Evolutionary conservation across 768 basidiomycete genomes (phyloP), one percentile per base, ranked within the genome.

Genomic region (Macrolepiota dolichaula): DNA sequence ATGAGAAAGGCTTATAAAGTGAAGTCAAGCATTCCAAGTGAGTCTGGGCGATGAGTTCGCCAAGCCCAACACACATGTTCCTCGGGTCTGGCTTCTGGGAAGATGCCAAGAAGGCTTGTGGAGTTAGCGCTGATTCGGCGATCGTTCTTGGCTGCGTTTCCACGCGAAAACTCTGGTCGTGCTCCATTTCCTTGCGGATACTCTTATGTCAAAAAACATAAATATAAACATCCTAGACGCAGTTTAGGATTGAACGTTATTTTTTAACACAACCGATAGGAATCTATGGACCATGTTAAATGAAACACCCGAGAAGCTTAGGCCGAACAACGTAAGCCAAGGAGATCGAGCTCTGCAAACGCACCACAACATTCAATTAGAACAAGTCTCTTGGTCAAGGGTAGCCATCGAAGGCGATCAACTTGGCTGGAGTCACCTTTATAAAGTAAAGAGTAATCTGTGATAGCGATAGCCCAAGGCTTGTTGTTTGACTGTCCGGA

Each of bases 11-110:
- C 36, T 61, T 61, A 63, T 55, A 60, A 63, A 51, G 44, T 46
- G 32, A 35, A 27, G 46, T 24, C 44, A 44, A 54, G 59, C 59
- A 54, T 61, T 49, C 59, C 53, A 61, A 61, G 36, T 55, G 46
- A 51, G 22, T 61, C 59, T 61, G 59, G 59, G 59, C 52, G 53
- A 50, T 47, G 51, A 47, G 44, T 38, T 35, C 44, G 59, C 59
- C 59, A 61, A 61, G 59, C 59, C 59, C 29, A 40, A 50, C 32
- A 54, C 59, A 55, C 59, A 61, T 61, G 59, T 55, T 27, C 59
- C 59, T 50, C 37, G 57, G 51, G 59, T 53, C 59, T 54, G 46
- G 17, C 51, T 54, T 54, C 59, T 61, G 59, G 59, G 59, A 55
- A 61, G 52, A 55, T 61, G 59, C 59, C 59, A 61, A 61, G 59